phyloP scores from a whole-genome alignment of 2,329 filamentous ascomycete genomes.

The Zymoseptoria passerinii region DNA sequence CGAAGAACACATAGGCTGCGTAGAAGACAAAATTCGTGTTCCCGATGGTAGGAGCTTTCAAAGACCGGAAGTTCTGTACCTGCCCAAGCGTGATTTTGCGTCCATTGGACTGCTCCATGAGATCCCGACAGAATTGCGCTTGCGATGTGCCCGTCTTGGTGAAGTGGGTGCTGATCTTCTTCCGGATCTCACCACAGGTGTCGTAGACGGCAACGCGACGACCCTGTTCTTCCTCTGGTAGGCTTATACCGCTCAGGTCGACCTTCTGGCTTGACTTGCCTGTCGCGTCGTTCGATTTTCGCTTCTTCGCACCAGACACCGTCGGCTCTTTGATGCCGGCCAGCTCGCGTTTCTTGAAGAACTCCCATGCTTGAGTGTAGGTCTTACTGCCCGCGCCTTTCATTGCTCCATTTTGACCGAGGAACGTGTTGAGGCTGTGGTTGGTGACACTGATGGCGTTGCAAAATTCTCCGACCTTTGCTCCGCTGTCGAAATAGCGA shows the following conservation, averaged over 20 bases:
- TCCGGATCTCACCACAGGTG: conserved; percentile 50
- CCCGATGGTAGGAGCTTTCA: conserved; percentile 42
- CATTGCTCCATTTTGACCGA: conserved; percentile 40
- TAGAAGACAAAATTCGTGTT: conserved; percentile 40
- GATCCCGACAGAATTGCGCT: conserved; percentile 44
- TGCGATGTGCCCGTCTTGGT: conserved; percentile 42
- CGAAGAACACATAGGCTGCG: conserved; percentile 39
- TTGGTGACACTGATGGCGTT: conserved; percentile 30
- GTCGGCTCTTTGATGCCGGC: conserved; percentile 36
- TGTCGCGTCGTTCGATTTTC: conserved; percentile 20
- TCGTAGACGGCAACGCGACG: conserved; percentile 45
- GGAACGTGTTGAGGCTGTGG: conserved; percentile 39
- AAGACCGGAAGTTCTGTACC: conserved; percentile 43
- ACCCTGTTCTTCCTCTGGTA: conserved; percentile 42
- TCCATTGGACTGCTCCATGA: conserved; percentile 34
- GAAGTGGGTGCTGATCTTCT: conserved; percentile 48
- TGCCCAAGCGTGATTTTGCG: conserved; percentile 37
- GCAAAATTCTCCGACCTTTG: conserved; percentile 38
- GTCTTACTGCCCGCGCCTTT: conserved; percentile 27
- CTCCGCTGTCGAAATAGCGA: conserved; percentile 35
- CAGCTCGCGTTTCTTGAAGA: conserved; percentile 46
- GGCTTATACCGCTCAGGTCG: conserved; percentile 33
- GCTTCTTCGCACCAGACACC: conserved; percentile 13
- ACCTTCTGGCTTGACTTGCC: conserved; percentile 28
- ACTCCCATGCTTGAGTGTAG: conserved; percentile 28